Base-by-base conservation (phyloP, 257 asterid genomes). In the Primulina huaijiensis region DNA sequence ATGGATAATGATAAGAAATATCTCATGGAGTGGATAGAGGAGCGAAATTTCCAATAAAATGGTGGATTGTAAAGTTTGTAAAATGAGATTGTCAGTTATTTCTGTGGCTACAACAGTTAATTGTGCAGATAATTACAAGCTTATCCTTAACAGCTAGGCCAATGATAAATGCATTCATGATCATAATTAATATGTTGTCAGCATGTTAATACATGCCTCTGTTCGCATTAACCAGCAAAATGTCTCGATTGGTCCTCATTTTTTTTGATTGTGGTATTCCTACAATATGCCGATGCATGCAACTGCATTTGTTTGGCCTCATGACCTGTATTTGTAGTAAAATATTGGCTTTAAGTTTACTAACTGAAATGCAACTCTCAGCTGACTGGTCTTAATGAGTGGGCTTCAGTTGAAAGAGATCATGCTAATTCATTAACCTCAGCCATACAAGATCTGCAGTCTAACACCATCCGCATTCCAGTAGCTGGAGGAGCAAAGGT, bases 391-490 rank as follows among this genome's bases (percentile, higher is more conserved):
- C 95, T 94, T 68, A 87, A 89, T 35, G 82, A 81, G 71, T 94
- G 99, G 98, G 84, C 92, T 57, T 78, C 80, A 71, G 75, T 82
- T 68, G 99, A 95, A 77, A 81, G 79, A 75, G 93, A 87, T 73
- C 92, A 92, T 62, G 71, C 73, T 64, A 84, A 74, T 64, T 86
- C 96, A 56, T 81, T 95, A 79, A 80, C 88, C 62, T 80, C 68
- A 68, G 87, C 82, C 69, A 82, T 85, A 73, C 85, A 81, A 90
- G 92, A 89, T 85, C 89, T 92, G 75, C 88, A 82, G 75, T 86
- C 87, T n/a, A 82, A 95, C 87, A 89, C 90, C 62, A 74, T 84
- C 76, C 94, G 87, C 27, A 83, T 95, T 79, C 99, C 99, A 17
- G 34, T 92, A 71, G 81, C 81, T 16, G 84, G 81, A 67, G 92